Conservation (phyloP, 1,284 basidiomycete species). For the Ceratobasidium sp. region DNA sequence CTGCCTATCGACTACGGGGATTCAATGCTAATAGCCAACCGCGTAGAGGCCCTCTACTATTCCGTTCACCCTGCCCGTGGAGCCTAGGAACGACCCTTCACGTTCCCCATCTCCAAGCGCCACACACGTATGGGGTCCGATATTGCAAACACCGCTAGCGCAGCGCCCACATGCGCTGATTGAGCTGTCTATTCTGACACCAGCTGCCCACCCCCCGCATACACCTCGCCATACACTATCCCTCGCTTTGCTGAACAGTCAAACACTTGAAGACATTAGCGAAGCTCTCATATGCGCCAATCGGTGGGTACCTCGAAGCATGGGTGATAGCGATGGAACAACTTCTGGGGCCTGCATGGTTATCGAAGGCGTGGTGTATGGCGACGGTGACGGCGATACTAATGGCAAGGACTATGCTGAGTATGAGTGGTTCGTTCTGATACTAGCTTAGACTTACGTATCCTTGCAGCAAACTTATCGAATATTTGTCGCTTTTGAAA, state of each 20-base stretch:
- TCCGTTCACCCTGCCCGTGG: conserved; percentile 30
- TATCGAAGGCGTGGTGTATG: conserved; percentile 35
- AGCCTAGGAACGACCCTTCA: neutral
- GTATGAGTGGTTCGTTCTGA: conserved; percentile 9
- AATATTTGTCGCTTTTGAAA: conserved; percentile 32
- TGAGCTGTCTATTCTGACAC: conserved; percentile 37
- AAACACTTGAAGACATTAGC: conserved; percentile 37
- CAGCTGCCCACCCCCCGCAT: conserved; percentile 37
- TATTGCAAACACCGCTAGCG: neutral
- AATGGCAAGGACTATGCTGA: conserved; percentile 39
- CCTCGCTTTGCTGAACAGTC: conserved; percentile 33
- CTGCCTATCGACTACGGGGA: neutral
- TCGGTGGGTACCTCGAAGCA: conserved; percentile 41
- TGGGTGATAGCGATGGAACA: conserved; percentile 8
- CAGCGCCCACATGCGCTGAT: conserved; percentile 29
- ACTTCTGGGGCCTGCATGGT: conserved; percentile 35
- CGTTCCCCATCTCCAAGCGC: conserved; percentile 1
- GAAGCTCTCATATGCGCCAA: conserved; percentile 32
- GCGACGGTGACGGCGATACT: conserved; percentile 38
- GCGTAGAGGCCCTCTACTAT: conserved; percentile 24
- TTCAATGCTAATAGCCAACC: neutral
- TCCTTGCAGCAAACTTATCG: conserved; percentile 31
- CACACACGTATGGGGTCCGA: conserved; percentile 11
- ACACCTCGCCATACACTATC: conserved; percentile 36
- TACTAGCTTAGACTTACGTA: neutral